Base-by-base conservation (phyloP, 192 early-diverging fungal species). In the Phlyctochytrium arcticum region DNA sequence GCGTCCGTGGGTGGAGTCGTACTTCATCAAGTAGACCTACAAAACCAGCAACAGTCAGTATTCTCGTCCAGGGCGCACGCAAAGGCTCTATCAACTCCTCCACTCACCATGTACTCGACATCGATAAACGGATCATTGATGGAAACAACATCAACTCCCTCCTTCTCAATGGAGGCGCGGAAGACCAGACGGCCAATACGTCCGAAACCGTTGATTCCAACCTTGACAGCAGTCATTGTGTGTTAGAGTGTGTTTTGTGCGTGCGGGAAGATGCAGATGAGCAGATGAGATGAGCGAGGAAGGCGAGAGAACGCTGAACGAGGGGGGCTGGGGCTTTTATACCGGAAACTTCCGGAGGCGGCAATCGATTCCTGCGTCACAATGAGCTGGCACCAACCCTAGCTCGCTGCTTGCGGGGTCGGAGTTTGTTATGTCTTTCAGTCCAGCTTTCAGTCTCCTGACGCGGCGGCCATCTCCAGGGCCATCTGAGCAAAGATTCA, bases 121-220 rank as follows among this genome's bases (percentile, higher is more conserved):
- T 89, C 87, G 75, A 95, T 91, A 90, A 97, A 97, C 54, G 94
- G 94, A 78, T 98, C 96, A 80, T 97, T 97, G 83, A 98, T 83
- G 57, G 89, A 88, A 19, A 93, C 89, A 53, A 98, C 92, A 35
- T 66, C 37, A 17, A 75, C 70, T 37, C 84, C 71, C 33, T 65
- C 39, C 76, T 89, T 80, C 69, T 81, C 71, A 24, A 94, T 78
- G 37, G 93, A 84, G 49, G 92, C 70, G 71, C 94, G 90, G 71
- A 98, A 81, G 34, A 98, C 94, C 55, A 98, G 87, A 78, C 96
- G 96, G 63, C 96, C 96, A 67, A 98, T 98, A 78, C 96, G 94
- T 71, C 96, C 96, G 76, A 97, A 98, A 51, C 91, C 81, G 73
- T 82, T 82, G 69, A 82, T 82, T 39, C 80, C 80, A 49, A 82